phyloP scores from a whole-genome alignment of 345 rosid genomes.

The Eucalyptus lansdowneana region DNA sequence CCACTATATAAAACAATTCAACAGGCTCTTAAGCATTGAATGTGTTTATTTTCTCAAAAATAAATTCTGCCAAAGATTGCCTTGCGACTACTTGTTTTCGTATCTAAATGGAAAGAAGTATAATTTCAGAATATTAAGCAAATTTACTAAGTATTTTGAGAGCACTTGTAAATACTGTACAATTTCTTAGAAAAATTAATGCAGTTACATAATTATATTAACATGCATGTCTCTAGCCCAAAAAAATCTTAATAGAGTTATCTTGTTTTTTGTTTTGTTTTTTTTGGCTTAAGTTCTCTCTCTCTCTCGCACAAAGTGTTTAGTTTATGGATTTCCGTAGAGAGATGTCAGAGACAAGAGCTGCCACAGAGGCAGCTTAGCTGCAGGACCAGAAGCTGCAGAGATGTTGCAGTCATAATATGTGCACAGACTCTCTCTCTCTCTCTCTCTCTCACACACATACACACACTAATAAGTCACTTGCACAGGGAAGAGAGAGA shows the following conservation, averaged over 20 bases:
- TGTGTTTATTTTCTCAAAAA: neutral
- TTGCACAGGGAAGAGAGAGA: neutral
- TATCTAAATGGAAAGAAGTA: neutral
- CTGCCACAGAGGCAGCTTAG: conserved; percentile 32
- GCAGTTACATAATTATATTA: neutral
- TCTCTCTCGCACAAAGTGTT: neutral
- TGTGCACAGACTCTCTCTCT: neutral
- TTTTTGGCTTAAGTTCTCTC: conserved; percentile 2
- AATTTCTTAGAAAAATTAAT: neutral
- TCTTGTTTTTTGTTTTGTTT: neutral
- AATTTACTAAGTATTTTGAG: neutral
- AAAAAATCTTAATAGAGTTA: neutral
- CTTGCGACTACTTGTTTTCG: neutral
- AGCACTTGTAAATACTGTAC: neutral
- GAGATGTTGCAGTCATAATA: conserved; percentile 1
- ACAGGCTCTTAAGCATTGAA: neutral
- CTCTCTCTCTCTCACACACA: neutral
- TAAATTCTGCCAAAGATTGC: neutral
- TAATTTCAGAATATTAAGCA: neutral
- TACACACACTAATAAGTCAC: neutral
- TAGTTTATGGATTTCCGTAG: conserved; percentile 68
- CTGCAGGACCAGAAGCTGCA: conserved; percentile 27
- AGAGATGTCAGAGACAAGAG: conserved; percentile 64
- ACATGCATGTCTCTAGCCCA: neutral
- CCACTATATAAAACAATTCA: neutral